A percentile compares a stretch with the other conserved stretches of the same genome.
These are phyloP conservation scores for Leccinum subspadiceum DNA, from an alignment of 1,284 basidiomycete species.

Conservation along the genomic window DNA sequence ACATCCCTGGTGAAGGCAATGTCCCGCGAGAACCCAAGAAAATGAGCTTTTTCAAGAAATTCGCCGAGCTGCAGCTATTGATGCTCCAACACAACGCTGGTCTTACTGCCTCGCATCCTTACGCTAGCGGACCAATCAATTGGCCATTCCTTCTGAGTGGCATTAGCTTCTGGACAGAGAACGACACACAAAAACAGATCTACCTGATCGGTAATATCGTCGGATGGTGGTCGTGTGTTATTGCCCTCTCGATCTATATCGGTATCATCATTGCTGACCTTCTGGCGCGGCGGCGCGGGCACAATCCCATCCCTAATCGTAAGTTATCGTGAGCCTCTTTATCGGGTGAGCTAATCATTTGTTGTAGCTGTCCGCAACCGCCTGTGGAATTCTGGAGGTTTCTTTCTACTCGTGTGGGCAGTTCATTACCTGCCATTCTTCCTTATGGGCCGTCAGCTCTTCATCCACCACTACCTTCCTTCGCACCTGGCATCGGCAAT, in stretches of 20 bases:
- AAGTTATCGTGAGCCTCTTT: conserved; percentile 35
- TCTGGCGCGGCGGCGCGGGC: conserved; percentile 80
- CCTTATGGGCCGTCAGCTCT: conserved; percentile 95
- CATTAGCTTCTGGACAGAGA: conserved; percentile 98
- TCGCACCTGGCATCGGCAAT: conserved; percentile 91
- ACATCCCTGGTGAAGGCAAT: conserved; percentile 17
- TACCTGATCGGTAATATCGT: conserved; percentile 94
- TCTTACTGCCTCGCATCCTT: conserved; percentile 92
- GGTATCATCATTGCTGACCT: conserved; percentile 90
- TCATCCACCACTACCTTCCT: conserved; percentile 97
- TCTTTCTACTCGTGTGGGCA: conserved; percentile 93
- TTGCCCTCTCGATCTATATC: conserved; percentile 83
- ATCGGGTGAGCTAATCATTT: conserved; percentile 4
- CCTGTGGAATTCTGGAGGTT: conserved; percentile 92
- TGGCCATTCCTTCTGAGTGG: conserved; percentile 97
- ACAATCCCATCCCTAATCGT: conserved; percentile 87
- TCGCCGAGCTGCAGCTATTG: conserved; percentile 86
- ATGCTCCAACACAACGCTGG: conserved; percentile 99
- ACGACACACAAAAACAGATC: conserved; percentile 84
- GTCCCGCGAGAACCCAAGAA: conserved; percentile 70
- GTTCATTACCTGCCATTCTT: conserved; percentile 98
- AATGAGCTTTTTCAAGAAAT: conserved; percentile 94
- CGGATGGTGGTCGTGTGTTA: conserved; percentile 93
- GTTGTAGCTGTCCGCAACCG: conserved; percentile 80
- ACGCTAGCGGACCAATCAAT: conserved; percentile 91